Base-by-base conservation (phyloP, 805 yeast species). In the Komagataella kurtzmanii region DNA sequence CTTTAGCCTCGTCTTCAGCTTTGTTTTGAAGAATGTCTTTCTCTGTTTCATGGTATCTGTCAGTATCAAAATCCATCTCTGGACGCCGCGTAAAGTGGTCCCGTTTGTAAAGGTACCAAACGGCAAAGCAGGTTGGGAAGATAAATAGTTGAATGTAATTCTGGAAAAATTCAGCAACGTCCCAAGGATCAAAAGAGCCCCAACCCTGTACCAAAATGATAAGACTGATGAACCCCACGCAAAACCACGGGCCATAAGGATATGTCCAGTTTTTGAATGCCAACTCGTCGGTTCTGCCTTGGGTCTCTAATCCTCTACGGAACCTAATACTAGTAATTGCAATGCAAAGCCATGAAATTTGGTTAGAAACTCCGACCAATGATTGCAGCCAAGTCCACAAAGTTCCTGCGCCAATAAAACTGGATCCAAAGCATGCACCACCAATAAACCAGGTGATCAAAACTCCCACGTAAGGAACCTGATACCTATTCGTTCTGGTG, bases 351-450 rank as follows among this genome's bases (percentile, higher is more conserved):
- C 86, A 83, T 1, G 86, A 80, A 47, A 76, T 59, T 59, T 74
- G 76, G 59, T 76, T 76, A 4, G 80, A 73, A 17, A 76, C 76
- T 57, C 79, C 80, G 51, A 75, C 79, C 51, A 75, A 68, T 52
- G 72, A 65, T 63, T 74, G 80, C 52, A 76, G 62, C 79, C 80
- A 76, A 14, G 68, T 55, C 80, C 80, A 76, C 45, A 76, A 63
- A n/a, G 67, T 65, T 47, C 80, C 80, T 1, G 79, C 74, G 19
- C 77, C 77, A 52, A 75, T 70, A 56, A 75, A 76, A 1, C 81
- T 76, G 3, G 82, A 74, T 1, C 80, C 85, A 58, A 80, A 80
- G 59, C 82, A 78, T 48, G 79, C 64, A 0, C 81, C 83, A 46
- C 83, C 79, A 36, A 73, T 66, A 3, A 73, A 58, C 76, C 80